Base-by-base conservation (phyloP, 352 stramenopile genomes). In the Phytophthora cryptogea region DNA sequence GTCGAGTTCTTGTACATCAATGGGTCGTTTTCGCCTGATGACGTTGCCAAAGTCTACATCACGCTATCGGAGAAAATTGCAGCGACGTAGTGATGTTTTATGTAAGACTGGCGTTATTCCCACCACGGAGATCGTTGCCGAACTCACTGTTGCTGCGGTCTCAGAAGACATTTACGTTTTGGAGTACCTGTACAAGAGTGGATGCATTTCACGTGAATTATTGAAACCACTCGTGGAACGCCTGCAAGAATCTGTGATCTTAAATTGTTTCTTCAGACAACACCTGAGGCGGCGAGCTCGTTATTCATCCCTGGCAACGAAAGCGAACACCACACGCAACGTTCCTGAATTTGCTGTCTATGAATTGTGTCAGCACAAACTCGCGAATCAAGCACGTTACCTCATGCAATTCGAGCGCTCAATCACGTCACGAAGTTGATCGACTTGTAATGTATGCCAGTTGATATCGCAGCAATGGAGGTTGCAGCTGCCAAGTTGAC, bases 1-100 rank as follows among this genome's bases (percentile, higher is more conserved):
- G 30, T 52, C 30, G 16, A 40, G 28, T 41, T 52, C 30, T 39
- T 52, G 17, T 52, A 46, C 5, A 16, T 11, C 8, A 50, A 50
- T n/a, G 27, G 43, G 14, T 39, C 43, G 8, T 27, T 50, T 11
- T 36, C 43, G 7, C 27, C 13, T 26, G 13, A 14, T 9, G 16
- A 36, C 14, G 14, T 36, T 36, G n/a, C 14, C 6, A 27, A 3
- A 13, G 13, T 13, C 20, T 50, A 8, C 7, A 13, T 16, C 8
- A n/a, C 13, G 26, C 27, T 6, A 16, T 27, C 3, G 5, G n/a
- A 50, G 13, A 50, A 26, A 50, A 50, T 20, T 35, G 27, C 26
- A 36, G 26, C 8, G 43, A 37, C 27, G 43, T 50, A 10, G 10
- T 50, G 11, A 9, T 14, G 9, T 39, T 50, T 26, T 50, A 17